Conservation (phyloP, 139 green algal genomes). For the Closterium sp. region DNA sequence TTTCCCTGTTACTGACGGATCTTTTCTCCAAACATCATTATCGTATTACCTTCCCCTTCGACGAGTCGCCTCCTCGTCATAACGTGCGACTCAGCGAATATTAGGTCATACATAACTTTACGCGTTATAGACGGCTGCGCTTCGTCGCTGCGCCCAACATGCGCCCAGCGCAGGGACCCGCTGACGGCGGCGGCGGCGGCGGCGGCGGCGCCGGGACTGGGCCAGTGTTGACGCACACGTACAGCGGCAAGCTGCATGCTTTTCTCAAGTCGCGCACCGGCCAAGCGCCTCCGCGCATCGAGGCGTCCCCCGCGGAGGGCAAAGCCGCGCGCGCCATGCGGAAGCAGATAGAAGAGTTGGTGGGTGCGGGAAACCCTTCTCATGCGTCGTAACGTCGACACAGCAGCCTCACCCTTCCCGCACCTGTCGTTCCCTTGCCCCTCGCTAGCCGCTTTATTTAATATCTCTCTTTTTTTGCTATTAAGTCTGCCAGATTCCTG, state of each 20-base stretch:
- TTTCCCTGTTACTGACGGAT: neutral
- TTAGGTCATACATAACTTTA: neutral
- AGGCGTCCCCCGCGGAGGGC: neutral
- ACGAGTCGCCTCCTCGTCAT: neutral
- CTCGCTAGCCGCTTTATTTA: too few relatives aligned
- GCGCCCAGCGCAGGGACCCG: too few relatives aligned
- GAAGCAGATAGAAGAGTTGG: neutral
- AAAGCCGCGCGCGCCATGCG: neutral
- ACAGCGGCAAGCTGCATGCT: neutral
- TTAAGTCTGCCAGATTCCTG: too few relatives aligned
- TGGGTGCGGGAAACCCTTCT: neutral
- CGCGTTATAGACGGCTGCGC: neutral
- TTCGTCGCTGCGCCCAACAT: neutral
- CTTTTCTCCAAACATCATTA: neutral
- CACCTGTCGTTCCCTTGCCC: too few relatives aligned
- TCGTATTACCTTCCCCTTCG: neutral
- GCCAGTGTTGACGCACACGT: neutral
- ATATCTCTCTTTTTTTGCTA: too few relatives aligned
- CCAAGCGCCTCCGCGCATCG: neutral
- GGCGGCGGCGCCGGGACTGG: too few relatives aligned
- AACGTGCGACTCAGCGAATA: neutral
- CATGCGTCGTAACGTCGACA: too few relatives aligned
- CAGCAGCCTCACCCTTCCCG: too few relatives aligned
- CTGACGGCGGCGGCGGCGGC: too few relatives aligned
- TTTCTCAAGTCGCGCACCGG: neutral